Conservation (phyloP, 371 early-diverging fungal genomes). For the Chytridium lagenaria region DNA sequence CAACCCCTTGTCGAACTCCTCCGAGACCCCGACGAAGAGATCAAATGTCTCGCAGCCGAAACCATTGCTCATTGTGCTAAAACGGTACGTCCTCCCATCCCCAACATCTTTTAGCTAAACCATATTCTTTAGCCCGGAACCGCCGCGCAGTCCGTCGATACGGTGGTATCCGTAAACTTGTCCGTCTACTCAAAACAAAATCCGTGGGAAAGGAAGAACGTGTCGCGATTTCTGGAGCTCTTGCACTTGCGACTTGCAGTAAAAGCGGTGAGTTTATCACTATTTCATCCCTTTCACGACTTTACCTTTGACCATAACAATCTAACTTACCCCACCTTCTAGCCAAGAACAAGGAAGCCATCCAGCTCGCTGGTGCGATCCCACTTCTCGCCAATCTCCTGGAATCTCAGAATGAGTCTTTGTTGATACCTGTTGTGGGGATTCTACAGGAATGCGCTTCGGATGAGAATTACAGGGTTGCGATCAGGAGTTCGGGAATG, state of each 20-base stretch:
- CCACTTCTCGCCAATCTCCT: slow-evolving; percentile 64
- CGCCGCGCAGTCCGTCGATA: slow-evolving; percentile 57
- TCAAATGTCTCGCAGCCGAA: slow-evolving; percentile 65
- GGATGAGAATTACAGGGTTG: slow-evolving; percentile 56
- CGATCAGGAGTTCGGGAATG: slow-evolving; percentile 62
- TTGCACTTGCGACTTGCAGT: slow-evolving; percentile 60
- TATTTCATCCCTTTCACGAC: neutral
- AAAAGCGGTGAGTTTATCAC: slow-evolving; percentile 53
- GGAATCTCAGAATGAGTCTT: slow-evolving; percentile 57
- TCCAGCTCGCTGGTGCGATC: slow-evolving; percentile 60
- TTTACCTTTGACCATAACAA: neutral
- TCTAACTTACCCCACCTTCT: neutral
- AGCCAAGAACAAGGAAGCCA: slow-evolving; percentile 65
- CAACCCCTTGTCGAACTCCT: slow-evolving; percentile 62
- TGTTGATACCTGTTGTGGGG: slow-evolving; percentile 66
- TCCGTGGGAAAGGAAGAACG: slow-evolving; percentile 55
- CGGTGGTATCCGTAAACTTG: slow-evolving; percentile 61
- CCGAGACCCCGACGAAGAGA: slow-evolving; percentile 54
- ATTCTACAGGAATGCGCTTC: slow-evolving; percentile 65
- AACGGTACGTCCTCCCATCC: slow-evolving; percentile 46
- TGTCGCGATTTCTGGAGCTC: slow-evolving; percentile 63
- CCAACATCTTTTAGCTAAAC: neutral
- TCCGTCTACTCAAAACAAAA: slow-evolving; percentile 56
- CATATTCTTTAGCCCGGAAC: slow-evolving; percentile 50
- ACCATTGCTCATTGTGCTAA: slow-evolving; percentile 66